These are phyloP conservation scores for Hypomyces perniciosus DNA, from an alignment of 2,329 filamentous ascomycete species.

Conservation along the genomic window DNA sequence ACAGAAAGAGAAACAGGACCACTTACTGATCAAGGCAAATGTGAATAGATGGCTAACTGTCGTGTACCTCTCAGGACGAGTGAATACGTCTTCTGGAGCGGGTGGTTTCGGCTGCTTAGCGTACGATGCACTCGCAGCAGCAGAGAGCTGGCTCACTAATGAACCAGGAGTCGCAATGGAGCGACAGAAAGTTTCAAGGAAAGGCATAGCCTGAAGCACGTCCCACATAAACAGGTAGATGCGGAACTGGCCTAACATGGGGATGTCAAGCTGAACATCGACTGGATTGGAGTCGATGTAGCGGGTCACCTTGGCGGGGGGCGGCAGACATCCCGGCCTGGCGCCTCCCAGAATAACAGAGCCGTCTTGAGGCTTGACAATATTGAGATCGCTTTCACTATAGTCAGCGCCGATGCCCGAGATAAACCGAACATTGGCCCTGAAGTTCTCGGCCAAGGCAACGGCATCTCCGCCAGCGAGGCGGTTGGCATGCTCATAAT, in stretches of 20 bases:
- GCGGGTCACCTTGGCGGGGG: constrained; percentile 64
- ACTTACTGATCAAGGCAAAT: constrained; percentile 60
- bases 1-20: not conserved
- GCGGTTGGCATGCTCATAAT: constrained; percentile 52
- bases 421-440: constrained; percentile 66
- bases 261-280: constrained; percentile 71
- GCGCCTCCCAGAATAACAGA: constrained; percentile 41
- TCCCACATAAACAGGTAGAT: constrained; percentile 66
- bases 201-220: constrained; percentile 47
- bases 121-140: constrained; percentile 57
- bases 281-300: constrained; percentile 75
- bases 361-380: constrained; percentile 25
- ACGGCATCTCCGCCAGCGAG: constrained; percentile 56
- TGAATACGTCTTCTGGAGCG: constrained; percentile 58
- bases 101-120: constrained; percentile 49
- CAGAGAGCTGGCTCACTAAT: constrained; percentile 54
- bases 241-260: constrained; percentile 70
- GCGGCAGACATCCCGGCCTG: constrained; percentile 50
- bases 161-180: constrained; percentile 45
- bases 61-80: constrained; percentile 63
- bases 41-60: constrained; percentile 64
- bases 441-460: constrained; percentile 62
- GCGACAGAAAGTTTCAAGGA: constrained; percentile 54
- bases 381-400: constrained; percentile 45
- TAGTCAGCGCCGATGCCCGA: constrained; percentile 64